Conservation (phyloP, 495 filamentous ascomycete genomes). For the Penicillium coprophilum region DNA sequence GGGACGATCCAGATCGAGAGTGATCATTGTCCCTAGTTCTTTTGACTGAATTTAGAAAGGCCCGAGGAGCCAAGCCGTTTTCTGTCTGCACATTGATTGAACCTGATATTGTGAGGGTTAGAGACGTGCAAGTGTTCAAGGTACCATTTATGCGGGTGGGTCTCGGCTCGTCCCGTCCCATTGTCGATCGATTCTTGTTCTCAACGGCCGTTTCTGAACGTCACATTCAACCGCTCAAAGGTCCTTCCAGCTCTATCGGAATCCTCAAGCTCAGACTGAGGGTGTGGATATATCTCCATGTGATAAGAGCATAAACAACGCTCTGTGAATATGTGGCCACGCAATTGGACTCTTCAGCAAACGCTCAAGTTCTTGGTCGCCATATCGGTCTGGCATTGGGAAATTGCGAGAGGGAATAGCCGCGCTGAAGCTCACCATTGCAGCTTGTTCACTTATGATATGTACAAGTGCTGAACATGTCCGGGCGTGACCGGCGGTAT, state of each 20-base stretch:
- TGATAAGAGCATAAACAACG: background rate
- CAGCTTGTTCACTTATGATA: no score
- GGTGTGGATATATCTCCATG: background rate
- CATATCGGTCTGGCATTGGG: background rate
- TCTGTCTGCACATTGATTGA: no score
- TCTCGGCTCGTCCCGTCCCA: background rate
- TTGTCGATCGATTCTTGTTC: background rate
- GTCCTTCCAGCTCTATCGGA: background rate
- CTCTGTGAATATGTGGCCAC: background rate
- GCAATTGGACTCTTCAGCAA: background rate
- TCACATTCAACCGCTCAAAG: background rate
- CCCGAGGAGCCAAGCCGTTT: no score
- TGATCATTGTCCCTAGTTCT: no score
- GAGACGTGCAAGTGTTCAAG: no score
- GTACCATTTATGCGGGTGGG: background rate
- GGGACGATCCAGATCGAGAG: no score
- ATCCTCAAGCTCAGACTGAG: no score
- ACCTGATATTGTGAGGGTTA: no score
- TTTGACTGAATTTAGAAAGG: no score
- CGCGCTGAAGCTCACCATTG: no score
- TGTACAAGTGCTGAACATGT: no score
- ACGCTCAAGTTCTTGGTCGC: constrained; percentile 1
- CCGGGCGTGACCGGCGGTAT: no score
- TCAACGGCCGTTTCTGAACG: background rate
- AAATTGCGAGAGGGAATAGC: background rate